Base-by-base conservation (phyloP, 129 eudicot species). In the Silybum marianum region DNA sequence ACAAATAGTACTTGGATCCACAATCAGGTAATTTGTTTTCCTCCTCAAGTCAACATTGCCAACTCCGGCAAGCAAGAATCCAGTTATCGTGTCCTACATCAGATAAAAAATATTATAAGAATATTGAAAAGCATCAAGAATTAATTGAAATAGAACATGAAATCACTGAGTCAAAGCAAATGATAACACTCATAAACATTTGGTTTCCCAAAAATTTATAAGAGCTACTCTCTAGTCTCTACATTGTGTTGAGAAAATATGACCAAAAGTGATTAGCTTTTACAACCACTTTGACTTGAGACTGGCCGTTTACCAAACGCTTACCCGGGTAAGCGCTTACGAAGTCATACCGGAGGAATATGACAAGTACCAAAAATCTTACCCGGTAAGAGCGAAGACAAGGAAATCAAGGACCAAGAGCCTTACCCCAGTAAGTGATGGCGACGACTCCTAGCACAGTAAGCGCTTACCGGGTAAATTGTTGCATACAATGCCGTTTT, bases 21-120 rank as follows among this genome's bases (percentile, higher is more conserved):
- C 98, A 62, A 95, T 95, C 76, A 95, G 94, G 88, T 95, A 95
- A 78, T 95, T 95, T 46, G 98, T 95, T 81, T 95, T 95, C 94
- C 97, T 92, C 89, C 98, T 84, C 87, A 95, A 81, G 86, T 95
- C 98, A 82, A 95, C 98, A 80, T 95, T 95, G 65, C 98, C 98
- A 58, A 95, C 98, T 85, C 98, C 98, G 83, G 98, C 97, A 63
- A 92, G 90, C 80, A 95, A 84, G 82, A 95, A 95, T 19, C 98
- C 98, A 62, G 98, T 95, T 39, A 95, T 73, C 0, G 98, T 95
- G 88, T 95, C 98, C 98, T 95, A 60, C 89, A 87, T 60, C 14
- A 86, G 11, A 80, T 67, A 72, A 24, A 54, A 76, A 28, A 63
- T 25, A 10, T 39, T 48, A 71, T 23, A 74, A 68, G 34, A 44